Evolutionary conservation across 257 asterid genomes (phyloP).

Genomic region (Prunella vulgaris): DNA sequence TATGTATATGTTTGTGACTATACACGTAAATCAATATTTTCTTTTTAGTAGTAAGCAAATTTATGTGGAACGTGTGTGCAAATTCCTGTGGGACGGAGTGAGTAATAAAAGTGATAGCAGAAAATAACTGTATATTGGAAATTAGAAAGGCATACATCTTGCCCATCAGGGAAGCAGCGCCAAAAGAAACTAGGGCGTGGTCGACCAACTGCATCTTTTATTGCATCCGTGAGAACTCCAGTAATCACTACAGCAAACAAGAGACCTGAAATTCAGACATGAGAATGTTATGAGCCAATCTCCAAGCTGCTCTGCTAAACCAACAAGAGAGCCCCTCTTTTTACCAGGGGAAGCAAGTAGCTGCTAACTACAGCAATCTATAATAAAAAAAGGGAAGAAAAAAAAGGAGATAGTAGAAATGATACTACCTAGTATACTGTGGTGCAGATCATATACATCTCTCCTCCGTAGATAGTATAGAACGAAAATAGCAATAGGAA

Average conservation of each 20-base stretch:
- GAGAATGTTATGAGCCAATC: slow-evolving; percentile 1
- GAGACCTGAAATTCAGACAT: slow-evolving; percentile 53
- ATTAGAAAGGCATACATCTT: slow-evolving; percentile 39
- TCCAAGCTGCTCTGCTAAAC: neutral
- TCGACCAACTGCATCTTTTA: slow-evolving; percentile 81
- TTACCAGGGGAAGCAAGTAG: neutral
- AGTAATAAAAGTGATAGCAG: neutral
- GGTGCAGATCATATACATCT: slow-evolving; percentile 84
- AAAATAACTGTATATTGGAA: neutral
- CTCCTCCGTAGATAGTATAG: slow-evolving; percentile 63
- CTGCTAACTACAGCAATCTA: neutral
- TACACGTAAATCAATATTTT: too few species aligned
- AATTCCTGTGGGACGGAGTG: too few species aligned
- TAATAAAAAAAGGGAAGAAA: neutral
- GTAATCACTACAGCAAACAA: slow-evolving; percentile 73
- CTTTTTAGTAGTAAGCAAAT: too few species aligned
- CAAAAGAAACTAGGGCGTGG: slow-evolving; percentile 88
- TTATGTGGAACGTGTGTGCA: too few species aligned
- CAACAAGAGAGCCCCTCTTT: neutral
- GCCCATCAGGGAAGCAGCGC: slow-evolving; percentile 94
- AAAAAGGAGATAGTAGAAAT: neutral
- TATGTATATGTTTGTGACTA: too few species aligned
- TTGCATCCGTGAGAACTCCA: slow-evolving; percentile 71
- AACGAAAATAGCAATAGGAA: slow-evolving; percentile 61
- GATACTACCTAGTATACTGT: slow-evolving; percentile 59